Evolutionary conservation across 2,329 filamentous ascomycete species (phyloP).

Genomic region (Ascochyta clinopodiicola): DNA sequence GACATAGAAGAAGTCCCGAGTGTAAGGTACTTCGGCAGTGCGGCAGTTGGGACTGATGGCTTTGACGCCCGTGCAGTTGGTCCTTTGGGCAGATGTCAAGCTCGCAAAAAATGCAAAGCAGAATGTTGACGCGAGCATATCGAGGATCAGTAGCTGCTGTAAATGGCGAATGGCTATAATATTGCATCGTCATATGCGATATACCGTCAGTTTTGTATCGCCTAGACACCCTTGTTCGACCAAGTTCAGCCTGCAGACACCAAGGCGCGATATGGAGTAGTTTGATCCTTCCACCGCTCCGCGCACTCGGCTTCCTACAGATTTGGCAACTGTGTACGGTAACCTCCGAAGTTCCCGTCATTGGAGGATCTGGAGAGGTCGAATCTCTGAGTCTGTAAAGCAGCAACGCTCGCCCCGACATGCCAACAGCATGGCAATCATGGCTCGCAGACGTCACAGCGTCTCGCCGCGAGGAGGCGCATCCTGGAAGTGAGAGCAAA

Average conservation of each 20-base stretch:
- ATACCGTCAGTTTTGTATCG: background rate
- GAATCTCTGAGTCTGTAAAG: too few species aligned
- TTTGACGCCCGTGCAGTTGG: slow-evolving; percentile 10
- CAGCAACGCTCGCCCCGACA: too few species aligned
- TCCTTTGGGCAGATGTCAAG: background rate
- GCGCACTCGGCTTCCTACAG: background rate
- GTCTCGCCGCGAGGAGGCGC: too few species aligned
- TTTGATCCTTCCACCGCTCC: background rate
- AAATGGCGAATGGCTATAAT: background rate
- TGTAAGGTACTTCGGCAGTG: slow-evolving; percentile 17
- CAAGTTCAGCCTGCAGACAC: background rate
- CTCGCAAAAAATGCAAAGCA: background rate
- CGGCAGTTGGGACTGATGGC: slow-evolving; percentile 14
- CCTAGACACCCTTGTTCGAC: background rate
- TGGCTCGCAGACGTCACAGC: too few species aligned
- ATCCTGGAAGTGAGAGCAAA: too few species aligned
- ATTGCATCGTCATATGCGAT: background rate
- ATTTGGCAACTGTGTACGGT: background rate
- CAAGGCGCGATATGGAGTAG: background rate
- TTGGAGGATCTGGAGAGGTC: background rate
- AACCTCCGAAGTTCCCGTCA: background rate
- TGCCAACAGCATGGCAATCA: too few species aligned
- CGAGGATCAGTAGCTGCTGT: too few species aligned
- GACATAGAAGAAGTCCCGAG: slow-evolving; percentile 21
- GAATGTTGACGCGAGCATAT: background rate